Conservation (phyloP, 371 early-diverging fungal species). For the Mucor irregularis region DNA sequence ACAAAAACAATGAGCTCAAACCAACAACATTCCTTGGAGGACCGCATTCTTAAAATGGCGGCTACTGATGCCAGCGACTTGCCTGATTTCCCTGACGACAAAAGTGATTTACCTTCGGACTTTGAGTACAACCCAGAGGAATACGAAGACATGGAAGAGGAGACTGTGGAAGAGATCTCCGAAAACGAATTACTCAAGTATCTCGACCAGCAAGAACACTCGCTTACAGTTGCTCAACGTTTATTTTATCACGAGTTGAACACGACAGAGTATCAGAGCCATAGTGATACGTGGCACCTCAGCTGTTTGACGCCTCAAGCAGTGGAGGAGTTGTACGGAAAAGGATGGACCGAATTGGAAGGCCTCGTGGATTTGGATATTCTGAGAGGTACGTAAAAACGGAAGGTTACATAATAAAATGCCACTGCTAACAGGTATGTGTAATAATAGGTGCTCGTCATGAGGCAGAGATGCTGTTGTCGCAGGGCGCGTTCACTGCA, state of each 20-base stretch:
- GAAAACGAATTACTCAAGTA: constrained; percentile 55
- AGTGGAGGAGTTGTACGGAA: constrained; percentile 51
- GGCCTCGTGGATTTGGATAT: constrained; percentile 41
- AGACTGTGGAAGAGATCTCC: constrained; percentile 53
- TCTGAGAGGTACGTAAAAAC: constrained; percentile 27
- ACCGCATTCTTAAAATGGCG: constrained; percentile 36
- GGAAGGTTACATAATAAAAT: background rate
- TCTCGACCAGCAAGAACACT: constrained; percentile 52
- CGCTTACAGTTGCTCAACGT: constrained; percentile 47
- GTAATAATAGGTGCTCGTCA: constrained; percentile 32
- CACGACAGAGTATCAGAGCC: constrained; percentile 31
- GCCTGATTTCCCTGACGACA: constrained; percentile 61
- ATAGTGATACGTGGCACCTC: constrained; percentile 23
- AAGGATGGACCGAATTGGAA: constrained; percentile 58
- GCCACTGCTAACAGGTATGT: background rate
- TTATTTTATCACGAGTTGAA: constrained; percentile 54
- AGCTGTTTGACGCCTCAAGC: constrained; percentile 29
- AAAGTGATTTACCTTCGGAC: constrained; percentile 62
- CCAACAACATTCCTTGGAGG: constrained; percentile 32
- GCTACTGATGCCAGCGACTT: constrained; percentile 25
- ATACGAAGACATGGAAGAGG: constrained; percentile 48
- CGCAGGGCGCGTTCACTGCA: constrained; percentile 27
- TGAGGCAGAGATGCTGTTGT: constrained; percentile 30
- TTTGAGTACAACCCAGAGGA: constrained; percentile 56
- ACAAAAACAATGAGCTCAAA: too few species aligned